Evolutionary conservation across 1,284 basidiomycete genomes (phyloP).

Genomic region (Athelia psychrophila): DNA sequence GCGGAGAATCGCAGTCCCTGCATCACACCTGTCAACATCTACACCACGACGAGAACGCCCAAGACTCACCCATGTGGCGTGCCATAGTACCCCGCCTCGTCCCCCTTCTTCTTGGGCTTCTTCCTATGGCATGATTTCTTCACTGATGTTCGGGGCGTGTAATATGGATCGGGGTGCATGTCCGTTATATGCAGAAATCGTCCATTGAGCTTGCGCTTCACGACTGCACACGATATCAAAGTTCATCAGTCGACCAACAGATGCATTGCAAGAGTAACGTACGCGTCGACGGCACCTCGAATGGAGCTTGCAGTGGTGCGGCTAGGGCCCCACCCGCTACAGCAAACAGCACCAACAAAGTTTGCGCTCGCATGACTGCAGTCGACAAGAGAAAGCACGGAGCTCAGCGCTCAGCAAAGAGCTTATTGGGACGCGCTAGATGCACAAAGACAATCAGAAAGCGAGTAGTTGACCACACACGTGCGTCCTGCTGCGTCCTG

Average conservation of each 20-base stretch:
- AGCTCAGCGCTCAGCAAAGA: no score
- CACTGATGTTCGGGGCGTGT: slow-evolving; percentile 44
- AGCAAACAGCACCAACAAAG: neutral
- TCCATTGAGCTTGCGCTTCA: slow-evolving; percentile 53
- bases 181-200: slow-evolving; percentile 80
- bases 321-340: neutral
- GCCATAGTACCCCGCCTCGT: slow-evolving; percentile 54
- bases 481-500: neutral
- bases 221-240: neutral
- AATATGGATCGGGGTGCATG: slow-evolving; percentile 76
- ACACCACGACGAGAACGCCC: slow-evolving; percentile 1
- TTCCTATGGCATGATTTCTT: slow-evolving; percentile 64
- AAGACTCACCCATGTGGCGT: slow-evolving; percentile 54
- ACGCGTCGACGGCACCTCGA: neutral
- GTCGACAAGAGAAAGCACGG: no score
- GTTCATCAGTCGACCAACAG: neutral
- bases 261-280: neutral
- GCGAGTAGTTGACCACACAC: neutral
- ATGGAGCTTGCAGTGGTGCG: neutral
- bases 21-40: slow-evolving; percentile 6
- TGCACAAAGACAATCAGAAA: neutral
- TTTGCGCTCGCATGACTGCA: neutral
- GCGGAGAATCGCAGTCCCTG: slow-evolving; percentile 87
- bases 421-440: no score
- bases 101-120: slow-evolving; percentile 54